Conservation (phyloP, 352 stramenopile species). For the Pythium grandisporangium region DNA sequence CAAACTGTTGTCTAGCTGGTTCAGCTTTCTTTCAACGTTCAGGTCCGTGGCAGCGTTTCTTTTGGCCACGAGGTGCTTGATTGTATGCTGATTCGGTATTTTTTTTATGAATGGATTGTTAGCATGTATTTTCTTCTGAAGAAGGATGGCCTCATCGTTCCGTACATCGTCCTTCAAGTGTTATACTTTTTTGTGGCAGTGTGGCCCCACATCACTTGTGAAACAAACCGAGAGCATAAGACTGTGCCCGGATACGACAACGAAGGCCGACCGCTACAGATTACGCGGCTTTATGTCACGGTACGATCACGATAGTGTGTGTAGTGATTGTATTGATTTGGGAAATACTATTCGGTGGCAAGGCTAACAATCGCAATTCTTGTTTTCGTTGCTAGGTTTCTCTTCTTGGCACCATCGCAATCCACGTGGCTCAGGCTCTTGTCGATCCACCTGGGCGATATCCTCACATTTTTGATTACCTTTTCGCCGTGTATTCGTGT, state of each 20-base stretch:
- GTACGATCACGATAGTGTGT: no score
- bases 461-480: slow-evolving; percentile 81
- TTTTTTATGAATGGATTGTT: no score
- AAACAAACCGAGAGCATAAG: slow-evolving; percentile 1
- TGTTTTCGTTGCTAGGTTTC: slow-evolving; percentile 26
- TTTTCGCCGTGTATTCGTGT: slow-evolving; percentile 77
- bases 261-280: slow-evolving; percentile 19
- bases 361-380: not conserved
- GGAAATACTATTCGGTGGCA: no score
- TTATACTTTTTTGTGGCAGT: slow-evolving; percentile 41
- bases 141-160: slow-evolving; percentile 68
- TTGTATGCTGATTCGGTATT: no score
- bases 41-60: slow-evolving; percentile 62
- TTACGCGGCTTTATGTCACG: slow-evolving; percentile 32
- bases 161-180: slow-evolving; percentile 57
- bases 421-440: slow-evolving; percentile 42
- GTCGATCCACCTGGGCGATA: slow-evolving; percentile 46
- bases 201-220: slow-evolving; percentile 2
- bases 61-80: no score
- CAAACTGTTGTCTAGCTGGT: slow-evolving; percentile 59
- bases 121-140: slow-evolving; percentile 84
- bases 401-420: slow-evolving; percentile 29
- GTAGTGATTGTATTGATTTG: not conserved
- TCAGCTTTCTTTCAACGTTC: slow-evolving; percentile 74
- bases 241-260: slow-evolving; percentile 26